Evolutionary conservation across 2,329 filamentous ascomycete genomes (phyloP), one percentile per base, ranked within the genome.

Genomic region (Verticillium albo-atrum): DNA sequence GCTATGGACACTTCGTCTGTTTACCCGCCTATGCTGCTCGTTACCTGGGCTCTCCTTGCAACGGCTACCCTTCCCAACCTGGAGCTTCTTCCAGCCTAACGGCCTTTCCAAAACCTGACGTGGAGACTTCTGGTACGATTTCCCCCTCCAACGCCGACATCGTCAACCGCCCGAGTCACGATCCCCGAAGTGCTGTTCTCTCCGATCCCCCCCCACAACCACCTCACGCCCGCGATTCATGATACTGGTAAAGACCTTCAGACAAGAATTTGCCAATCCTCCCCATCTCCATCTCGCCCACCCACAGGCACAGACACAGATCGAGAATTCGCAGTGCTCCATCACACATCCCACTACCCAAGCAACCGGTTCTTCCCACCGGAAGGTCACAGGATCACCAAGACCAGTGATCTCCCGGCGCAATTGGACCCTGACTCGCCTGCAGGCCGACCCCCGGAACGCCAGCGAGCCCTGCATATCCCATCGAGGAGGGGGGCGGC

Each of bases 301-400:
- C 10, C n/a, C n/a, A n/a, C n/a, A n/a, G n/a, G n/a, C n/a, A n/a
- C n/a, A n/a, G n/a, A n/a, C n/a, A n/a, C n/a, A 47, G 20, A 25
- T 47, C 42, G 42, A 47, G 42, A 23, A n/a, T n/a, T n/a, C 42
- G 42, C 20, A 25, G n/a, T 47, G n/a, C 42, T 32, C 42, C 42
- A 47, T 47, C 42, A 23, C 34, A 15, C 34, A 6, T 23, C 42
- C 7, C 20, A 9, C 9, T 37, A 6, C 42, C 42, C n/a, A 23
- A 47, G 17, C 42, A 12, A 23, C 34, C 17, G 34, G 34, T 37
- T n/a, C 34, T 37, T n/a, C 34, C 6, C 42, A n/a, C 6, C n/a
- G 6, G 42, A 68, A 86, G 26, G 77, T 77, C 53, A 76, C 74
- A 7, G 67, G 28, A 64, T 72, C 61, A 75, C 84, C 60, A 71